Base-by-base conservation (phyloP, 2,329 filamentous ascomycete species). In the Hypoxylon sp. region DNA sequence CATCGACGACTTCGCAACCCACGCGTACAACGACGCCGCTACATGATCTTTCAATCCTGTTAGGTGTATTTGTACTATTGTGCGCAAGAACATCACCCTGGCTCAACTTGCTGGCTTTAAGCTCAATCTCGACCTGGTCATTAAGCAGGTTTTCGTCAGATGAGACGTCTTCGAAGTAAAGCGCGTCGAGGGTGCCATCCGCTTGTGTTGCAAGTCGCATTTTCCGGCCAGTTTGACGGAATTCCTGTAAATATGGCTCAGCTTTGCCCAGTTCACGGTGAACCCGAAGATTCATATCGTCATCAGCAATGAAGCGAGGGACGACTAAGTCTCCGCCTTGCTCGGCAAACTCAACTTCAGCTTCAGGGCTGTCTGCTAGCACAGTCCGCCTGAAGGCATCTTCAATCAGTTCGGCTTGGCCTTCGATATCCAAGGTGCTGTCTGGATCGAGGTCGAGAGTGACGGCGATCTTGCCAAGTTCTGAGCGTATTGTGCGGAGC, bases 401-500 rank as follows among this genome's bases (percentile, higher is more conserved):
- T 32, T 71, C 67, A 15, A 72, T 73, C 24, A 74, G 56, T 29
- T 65, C 67, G 10, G 64, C 70, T 51, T 69, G 57, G 17, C 67
- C 72, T 5, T 62, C 61, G 10, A 62, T 17, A 47, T 66, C 62
- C 11, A 74, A 24, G 2, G 67, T 68, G 44, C 68, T 73, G 27
- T 70, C 68, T 6, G 74, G 73, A 47, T 76, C 75, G n/a, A 78
- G 62, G 39, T 78, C 76, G 8, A 78, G 63, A 0, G 75, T 72
- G 37, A 69, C 63, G 35, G 70, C 72, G 62, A 24, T 64, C 44
- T 58, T 70, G 37, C 35, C 72, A n/a, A 68, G 72, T 55, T 78
- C 76, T 6, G 71, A 75, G 8, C 76, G 72, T 17, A 74, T 62
- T 11, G 70, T 71, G 6, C 76, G 73, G 19, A 74, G 62, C 7